phyloP scores from a whole-genome alignment of 2,329 filamentous ascomycete genomes.

The Ciborinia camelliae region DNA sequence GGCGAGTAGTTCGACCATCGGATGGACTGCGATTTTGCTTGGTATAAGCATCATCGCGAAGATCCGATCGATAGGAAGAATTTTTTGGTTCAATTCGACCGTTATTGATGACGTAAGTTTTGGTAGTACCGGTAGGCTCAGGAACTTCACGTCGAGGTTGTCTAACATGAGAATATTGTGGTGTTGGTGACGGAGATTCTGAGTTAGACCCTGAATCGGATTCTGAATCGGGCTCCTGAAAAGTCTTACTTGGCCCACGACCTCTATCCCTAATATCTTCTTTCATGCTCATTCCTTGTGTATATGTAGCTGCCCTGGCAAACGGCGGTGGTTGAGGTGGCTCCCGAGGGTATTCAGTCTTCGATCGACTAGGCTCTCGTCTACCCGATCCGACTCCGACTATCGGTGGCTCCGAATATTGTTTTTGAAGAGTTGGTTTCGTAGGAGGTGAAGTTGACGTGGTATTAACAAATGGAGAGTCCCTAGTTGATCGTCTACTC shows the following conservation, averaged over 20 bases:
- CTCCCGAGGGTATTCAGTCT: slow-evolving; percentile 33
- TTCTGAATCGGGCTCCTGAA: background rate
- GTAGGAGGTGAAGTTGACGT: slow-evolving; percentile 24
- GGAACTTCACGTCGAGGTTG: slow-evolving; percentile 20
- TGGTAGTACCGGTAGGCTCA: slow-evolving; percentile 28
- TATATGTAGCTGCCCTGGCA: slow-evolving; percentile 33
- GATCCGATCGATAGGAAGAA: slow-evolving; percentile 25
- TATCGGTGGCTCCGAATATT: slow-evolving; percentile 33
- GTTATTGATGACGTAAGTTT: slow-evolving; percentile 24
- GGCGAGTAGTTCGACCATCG: slow-evolving; percentile 26
- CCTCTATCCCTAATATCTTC: slow-evolving; percentile 23
- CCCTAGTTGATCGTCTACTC: slow-evolving; percentile 14
- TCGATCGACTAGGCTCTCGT: slow-evolving; percentile 34
- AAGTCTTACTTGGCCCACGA: slow-evolving; percentile 28
- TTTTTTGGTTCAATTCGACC: slow-evolving; percentile 23
- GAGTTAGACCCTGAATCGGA: slow-evolving; percentile 16
- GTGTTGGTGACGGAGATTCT: slow-evolving; percentile 15
- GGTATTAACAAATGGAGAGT: slow-evolving; percentile 31
- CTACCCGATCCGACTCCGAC: slow-evolving; percentile 22
- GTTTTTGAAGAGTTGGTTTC: slow-evolving; percentile 32
- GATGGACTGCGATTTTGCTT: slow-evolving; percentile 30
- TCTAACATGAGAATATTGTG: slow-evolving; percentile 8
- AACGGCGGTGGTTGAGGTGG: slow-evolving; percentile 28
- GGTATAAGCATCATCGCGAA: slow-evolving; percentile 24
- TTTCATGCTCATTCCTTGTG: slow-evolving; percentile 15